Percentiles rank a stretch among this genome's conserved stretches.
phyloP scores from a whole-genome alignment of 2,329 filamentous ascomycete genomes.

The Talaromyces islandicus region DNA sequence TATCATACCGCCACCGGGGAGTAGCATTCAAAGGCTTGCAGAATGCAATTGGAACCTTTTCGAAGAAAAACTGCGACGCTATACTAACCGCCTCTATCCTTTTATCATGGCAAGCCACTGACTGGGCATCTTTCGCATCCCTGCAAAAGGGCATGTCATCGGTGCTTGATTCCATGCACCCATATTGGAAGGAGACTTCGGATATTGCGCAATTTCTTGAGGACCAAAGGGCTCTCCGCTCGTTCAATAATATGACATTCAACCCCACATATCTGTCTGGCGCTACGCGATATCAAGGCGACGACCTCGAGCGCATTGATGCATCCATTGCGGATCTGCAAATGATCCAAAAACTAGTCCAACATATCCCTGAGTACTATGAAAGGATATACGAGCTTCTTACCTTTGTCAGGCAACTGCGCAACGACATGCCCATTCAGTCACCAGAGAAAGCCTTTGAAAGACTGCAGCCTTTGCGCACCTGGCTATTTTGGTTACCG shows the following conservation, averaged over 20 bases:
- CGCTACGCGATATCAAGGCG: constrained; percentile 42
- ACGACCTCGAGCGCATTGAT: constrained; percentile 64
- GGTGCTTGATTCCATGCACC: constrained; percentile 87
- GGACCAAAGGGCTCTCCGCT: constrained; percentile 32
- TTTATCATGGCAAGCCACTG: constrained; percentile 90
- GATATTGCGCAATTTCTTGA: constrained; percentile 46
- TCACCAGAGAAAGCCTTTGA: constrained; percentile 81
- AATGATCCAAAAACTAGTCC: constrained; percentile 55
- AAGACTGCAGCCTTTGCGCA: constrained; percentile 77
- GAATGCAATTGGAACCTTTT: constrained; percentile 79
- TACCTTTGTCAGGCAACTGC: constrained; percentile 65
- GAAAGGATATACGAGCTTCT: constrained; percentile 64
- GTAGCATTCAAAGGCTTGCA: constrained; percentile 82
- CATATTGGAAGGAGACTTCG: constrained; percentile 78
- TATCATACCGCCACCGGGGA: constrained; percentile 84
- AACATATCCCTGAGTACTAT: constrained; percentile 63
- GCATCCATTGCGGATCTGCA: constrained; percentile 59
- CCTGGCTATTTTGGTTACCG: constrained; percentile 95
- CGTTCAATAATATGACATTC: constrained; percentile 27
- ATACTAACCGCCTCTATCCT: constrained; percentile 86
- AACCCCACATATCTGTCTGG: constrained; percentile 23
- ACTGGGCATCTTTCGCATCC: constrained; percentile 74
- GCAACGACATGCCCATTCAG: constrained; percentile 63
- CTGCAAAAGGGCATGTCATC: constrained; percentile 87
- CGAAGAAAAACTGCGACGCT: constrained; percentile 79